Percentiles rank a stretch among this genome's conserved stretches.
Evolutionary conservation across 1,284 basidiomycete genomes (phyloP).

Genomic region (Puccinia hordei): DNA sequence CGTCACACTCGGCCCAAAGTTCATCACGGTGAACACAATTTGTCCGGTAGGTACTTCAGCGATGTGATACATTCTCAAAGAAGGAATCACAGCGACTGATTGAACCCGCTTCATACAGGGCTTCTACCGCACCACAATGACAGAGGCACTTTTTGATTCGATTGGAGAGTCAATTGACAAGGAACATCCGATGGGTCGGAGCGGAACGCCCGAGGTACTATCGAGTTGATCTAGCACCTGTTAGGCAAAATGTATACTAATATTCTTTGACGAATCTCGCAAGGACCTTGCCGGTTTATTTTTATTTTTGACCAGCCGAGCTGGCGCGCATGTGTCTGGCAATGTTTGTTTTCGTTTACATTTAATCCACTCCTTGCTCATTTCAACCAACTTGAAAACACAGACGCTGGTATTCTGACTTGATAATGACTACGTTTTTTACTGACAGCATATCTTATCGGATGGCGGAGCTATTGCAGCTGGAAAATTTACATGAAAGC

Average conservation of each 20-base stretch:
- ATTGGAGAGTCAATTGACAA: conserved; percentile 21
- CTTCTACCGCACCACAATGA: conserved; percentile 47
- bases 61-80: neutral
- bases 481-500: conserved; percentile 13
- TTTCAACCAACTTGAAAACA: neutral
- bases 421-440: neutral
- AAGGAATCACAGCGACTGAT: neutral
- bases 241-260: neutral
- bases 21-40: conserved; percentile 59
- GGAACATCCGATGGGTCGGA: conserved; percentile 45
- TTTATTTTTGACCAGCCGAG: conserved; percentile 40
- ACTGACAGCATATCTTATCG: conserved; percentile 37
- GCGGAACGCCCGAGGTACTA: conserved; percentile 45
- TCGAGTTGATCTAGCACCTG: neutral
- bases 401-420: neutral
- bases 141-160: conserved; percentile 27
- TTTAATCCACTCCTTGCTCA: neutral
- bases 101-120: conserved; percentile 18
- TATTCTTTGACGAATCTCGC: neutral
- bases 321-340: conserved; percentile 42
- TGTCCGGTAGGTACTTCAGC: conserved; percentile 54
- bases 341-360: conserved; percentile 20
- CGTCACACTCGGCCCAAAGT: conserved; percentile 57
- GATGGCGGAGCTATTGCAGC: conserved; percentile 39
- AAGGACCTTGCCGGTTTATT: conserved; percentile 49